Evolutionary conservation across 2,329 filamentous ascomycete genomes (phyloP).

Genomic region (Lojkania enalia): DNA sequence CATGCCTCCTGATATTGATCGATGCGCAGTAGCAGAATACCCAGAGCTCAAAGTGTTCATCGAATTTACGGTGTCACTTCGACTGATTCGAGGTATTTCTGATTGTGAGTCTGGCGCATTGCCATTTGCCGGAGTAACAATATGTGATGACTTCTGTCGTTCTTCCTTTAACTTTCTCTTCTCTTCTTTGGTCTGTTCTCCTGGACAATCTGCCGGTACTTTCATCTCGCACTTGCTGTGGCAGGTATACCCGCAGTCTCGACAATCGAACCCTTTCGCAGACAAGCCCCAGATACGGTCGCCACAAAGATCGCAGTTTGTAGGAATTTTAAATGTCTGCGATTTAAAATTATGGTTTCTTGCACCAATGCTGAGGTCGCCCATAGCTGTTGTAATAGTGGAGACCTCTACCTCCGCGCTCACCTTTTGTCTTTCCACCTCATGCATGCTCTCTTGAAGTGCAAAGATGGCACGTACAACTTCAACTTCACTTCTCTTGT

Average conservation of each 20-base stretch:
- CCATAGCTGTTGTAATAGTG: conserved; percentile 87
- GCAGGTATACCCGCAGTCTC: conserved; percentile 96
- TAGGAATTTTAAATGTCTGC: conserved; percentile 99
- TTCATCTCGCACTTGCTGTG: conserved; percentile 99
- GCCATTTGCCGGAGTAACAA: conserved; percentile 51
- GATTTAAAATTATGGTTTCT: conserved; percentile 97
- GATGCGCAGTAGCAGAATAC: conserved; percentile 76
- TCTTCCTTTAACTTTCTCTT: conserved; percentile 90
- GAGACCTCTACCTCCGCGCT: conserved; percentile 91
- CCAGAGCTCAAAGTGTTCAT: conserved; percentile 75
- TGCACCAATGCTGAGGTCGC: conserved; percentile 88
- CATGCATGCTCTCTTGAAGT: conserved; percentile 82
- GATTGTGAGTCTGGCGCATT: conserved; percentile 55
- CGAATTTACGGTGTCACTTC: conserved; percentile 88
- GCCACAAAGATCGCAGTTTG: conserved; percentile 95
- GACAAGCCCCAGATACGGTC: conserved; percentile 97
- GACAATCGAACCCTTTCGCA: conserved; percentile 94
- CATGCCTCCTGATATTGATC: conserved; percentile 68
- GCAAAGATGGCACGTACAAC: conserved; percentile 81
- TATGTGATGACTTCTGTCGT: conserved; percentile 76
- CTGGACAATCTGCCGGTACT: conserved; percentile 92
- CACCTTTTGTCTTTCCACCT: conserved; percentile 78
- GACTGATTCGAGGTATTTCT: conserved; percentile 69
- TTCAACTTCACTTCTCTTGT: conserved; percentile 86
- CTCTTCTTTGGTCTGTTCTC: conserved; percentile 90